Conservation (phyloP, 2,329 filamentous ascomycete genomes). For the Penicillium thymicola region DNA sequence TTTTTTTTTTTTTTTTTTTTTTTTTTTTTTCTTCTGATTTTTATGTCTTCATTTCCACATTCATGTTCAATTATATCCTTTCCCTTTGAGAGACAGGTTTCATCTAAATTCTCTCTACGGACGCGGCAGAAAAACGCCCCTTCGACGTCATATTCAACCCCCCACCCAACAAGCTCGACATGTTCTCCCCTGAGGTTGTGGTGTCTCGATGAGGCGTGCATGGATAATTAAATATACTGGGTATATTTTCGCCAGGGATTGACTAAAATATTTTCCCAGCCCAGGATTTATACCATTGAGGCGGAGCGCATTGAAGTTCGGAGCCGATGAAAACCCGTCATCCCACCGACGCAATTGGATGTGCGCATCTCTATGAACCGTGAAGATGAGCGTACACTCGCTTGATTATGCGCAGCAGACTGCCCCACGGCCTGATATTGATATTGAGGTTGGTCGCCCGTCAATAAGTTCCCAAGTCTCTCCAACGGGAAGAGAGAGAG, state of each 20-base stretch:
- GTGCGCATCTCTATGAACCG: not conserved
- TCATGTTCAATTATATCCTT: not conserved
- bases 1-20: not conserved
- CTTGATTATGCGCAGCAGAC: constrained; percentile 31
- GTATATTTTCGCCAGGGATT: not conserved
- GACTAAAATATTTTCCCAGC: not conserved
- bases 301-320: not conserved
- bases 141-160: constrained; percentile 6
- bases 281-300: not conserved
- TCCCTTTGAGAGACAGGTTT: not conserved
- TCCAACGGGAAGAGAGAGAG: constrained; percentile 18
- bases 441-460: constrained; percentile 38
- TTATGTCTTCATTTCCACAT: not conserved
- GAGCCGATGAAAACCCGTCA: constrained; percentile 4
- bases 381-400: constrained; percentile 33
- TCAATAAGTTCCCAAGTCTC: constrained; percentile 19
- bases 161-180: not conserved
- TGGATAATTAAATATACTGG: not conserved
- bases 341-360: not conserved
- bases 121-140: not conserved
- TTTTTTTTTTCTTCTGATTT: not conserved
- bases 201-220: constrained; percentile 5
- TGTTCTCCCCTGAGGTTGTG: not conserved
- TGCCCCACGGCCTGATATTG: constrained; percentile 20
- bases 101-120: not conserved